These are phyloP conservation scores for Fraxinus excelsior DNA, from an alignment of 257 asterid genomes.

Conservation along the genomic window DNA sequence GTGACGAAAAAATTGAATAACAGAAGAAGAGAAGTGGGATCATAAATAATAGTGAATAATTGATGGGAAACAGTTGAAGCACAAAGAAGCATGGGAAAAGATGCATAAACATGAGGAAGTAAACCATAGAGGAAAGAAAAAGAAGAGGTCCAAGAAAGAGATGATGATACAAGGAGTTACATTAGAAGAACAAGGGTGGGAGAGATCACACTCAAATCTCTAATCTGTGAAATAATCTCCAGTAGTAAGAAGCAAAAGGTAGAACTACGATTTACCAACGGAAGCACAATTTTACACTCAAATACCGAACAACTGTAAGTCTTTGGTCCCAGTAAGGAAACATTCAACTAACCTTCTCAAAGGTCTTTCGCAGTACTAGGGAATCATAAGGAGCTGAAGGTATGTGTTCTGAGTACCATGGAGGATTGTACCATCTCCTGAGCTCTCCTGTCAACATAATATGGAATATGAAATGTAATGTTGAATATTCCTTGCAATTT, in stretches of 20 bases:
- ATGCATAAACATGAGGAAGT: neutral
- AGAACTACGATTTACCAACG: slow-evolving; percentile 2
- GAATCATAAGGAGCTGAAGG: slow-evolving; percentile 80
- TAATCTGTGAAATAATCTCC: neutral
- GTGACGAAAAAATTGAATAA: neutral
- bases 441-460: slow-evolving; percentile 63
- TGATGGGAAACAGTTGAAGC: neutral
- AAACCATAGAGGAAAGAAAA: slow-evolving; percentile 7
- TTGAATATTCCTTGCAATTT: neutral
- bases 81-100: neutral
- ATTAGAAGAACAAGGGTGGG: slow-evolving; percentile 11
- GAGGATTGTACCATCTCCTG: slow-evolving; percentile 97
- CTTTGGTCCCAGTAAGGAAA: slow-evolving; percentile 15
- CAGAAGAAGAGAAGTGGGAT: slow-evolving; percentile 6
- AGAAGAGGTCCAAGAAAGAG: neutral
- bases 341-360: slow-evolving; percentile 77
- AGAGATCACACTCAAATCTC: slow-evolving; percentile 14
- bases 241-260: neutral
- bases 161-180: slow-evolving; percentile 9
- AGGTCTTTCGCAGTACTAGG: slow-evolving; percentile 75
- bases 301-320: slow-evolving; percentile 12
- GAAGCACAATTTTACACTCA: slow-evolving; percentile 20
- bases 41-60: neutral
- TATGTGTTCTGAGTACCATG: slow-evolving; percentile 76
- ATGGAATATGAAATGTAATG: slow-evolving; percentile 8